Evolutionary conservation across 2,329 filamentous ascomycete species (phyloP), one percentile per base, ranked within the genome.

Genomic region (Diaporthe australafricana): DNA sequence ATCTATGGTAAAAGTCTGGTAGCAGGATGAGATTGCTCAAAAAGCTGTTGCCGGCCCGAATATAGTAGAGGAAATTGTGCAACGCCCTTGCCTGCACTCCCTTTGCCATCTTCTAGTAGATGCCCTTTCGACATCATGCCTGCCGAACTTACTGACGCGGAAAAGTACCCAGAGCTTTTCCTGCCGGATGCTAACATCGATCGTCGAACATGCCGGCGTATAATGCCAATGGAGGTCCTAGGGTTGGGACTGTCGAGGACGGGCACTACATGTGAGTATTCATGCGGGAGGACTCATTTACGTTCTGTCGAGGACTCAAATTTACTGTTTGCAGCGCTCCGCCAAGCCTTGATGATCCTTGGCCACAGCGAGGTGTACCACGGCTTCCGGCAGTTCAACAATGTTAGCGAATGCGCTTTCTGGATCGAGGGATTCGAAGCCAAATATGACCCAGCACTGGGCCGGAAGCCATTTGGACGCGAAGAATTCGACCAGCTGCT

Each of bases 161-260:
- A 50, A 38, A 65, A 50, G 30, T 65, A 65, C 17, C 60, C 60
- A 6, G 60, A 65, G 30, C n/a, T 65, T 2, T 65, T 65, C 30
- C 60, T 35, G 30, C 45, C 60, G 7, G 60, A 78, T 68, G 63
- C 72, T 20, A 66, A 75, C 6, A 75, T 76, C 8, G 68, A 75
- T 3, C 74, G 76, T 1, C 75, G 74, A 5, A 73, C 70, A 7
- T 79, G 77, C n/a, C 76, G 66, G 22, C 78, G 81, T 30, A 81
- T 77, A 1, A 78, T 77, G 70, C 79, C 81, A 8, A 79, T 83
- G 76, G 74, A 82, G 62, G 77, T 82, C 11, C 71, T 82, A 14
- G 79, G 79, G 66, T 77, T 82, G 35, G 80, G 81, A 14, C 72
- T 77, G 2, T 79, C 81, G 2, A 78, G 80, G 11, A 76, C 76